A percentile compares a stretch with the other conserved stretches of the same genome.
Conservation (phyloP, 805 yeast species). For the Lipomyces spencermartinsiae region DNA sequence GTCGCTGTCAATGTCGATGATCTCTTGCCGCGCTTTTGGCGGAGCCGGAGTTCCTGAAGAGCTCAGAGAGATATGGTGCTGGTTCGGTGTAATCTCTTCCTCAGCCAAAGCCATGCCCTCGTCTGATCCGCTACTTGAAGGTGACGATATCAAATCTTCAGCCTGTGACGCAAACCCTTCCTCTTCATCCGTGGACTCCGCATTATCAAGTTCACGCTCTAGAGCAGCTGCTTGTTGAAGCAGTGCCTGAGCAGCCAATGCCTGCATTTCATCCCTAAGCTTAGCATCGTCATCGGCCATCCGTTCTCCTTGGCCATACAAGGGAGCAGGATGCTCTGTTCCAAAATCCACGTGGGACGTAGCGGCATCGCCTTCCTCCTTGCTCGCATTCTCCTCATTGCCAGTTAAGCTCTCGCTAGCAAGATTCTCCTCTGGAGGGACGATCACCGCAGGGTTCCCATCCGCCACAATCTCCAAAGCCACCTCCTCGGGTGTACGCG, state of each 20-base stretch:
- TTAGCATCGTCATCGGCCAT: neutral
- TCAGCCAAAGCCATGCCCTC: neutral
- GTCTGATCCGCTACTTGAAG: neutral
- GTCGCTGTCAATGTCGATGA: slow-evolving; percentile 1
- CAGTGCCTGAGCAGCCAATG: neutral
- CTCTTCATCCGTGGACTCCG: slow-evolving; percentile 6
- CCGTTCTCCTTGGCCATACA: neutral
- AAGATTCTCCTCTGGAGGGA: neutral
- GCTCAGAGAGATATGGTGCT: neutral
- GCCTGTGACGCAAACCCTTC: slow-evolving; percentile 3
- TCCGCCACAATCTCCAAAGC: neutral
- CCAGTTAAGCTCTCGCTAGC: neutral
- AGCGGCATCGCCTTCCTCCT: neutral
- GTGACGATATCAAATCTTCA: slow-evolving; percentile 7
- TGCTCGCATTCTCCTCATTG: neutral
- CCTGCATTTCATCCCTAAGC: neutral
- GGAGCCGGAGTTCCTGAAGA: neutral
- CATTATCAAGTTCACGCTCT: neutral
- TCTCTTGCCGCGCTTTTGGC: neutral
- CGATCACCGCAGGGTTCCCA: neutral
- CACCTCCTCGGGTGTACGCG: neutral
- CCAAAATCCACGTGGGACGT: slow-evolving; percentile 4
- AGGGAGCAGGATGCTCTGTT: slow-evolving; percentile 5
- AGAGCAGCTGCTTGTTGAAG: slow-evolving; percentile 6
- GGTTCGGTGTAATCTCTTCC: neutral